Percentiles rank a stretch among this genome's conserved stretches.
Evolutionary conservation across 805 yeast species (phyloP).

Genomic region (Trichomonascus vanleenenianus): DNA sequence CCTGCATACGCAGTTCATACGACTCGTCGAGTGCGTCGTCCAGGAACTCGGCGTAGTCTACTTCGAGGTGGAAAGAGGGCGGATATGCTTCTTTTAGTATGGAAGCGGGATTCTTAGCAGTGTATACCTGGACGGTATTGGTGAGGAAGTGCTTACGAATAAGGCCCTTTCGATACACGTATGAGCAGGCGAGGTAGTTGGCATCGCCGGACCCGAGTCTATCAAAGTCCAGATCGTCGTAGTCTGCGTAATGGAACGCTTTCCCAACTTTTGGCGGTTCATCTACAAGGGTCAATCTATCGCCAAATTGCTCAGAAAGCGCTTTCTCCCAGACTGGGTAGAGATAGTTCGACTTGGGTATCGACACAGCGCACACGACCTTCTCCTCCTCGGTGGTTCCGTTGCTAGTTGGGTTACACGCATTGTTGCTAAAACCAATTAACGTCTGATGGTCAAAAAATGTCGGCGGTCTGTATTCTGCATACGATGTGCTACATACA

Average conservation of each 20-base stretch:
- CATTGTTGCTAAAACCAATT: neutral
- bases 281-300: neutral
- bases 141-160: slow-evolving; percentile 86
- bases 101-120: slow-evolving; percentile 67
- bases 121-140: slow-evolving; percentile 70
- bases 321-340: slow-evolving; percentile 16
- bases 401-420: too few relatives aligned
- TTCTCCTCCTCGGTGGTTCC: too few relatives aligned
- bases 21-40: slow-evolving; percentile 92
- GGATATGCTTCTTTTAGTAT: slow-evolving; percentile 57
- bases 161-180: slow-evolving; percentile 80
- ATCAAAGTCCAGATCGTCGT: slow-evolving; percentile 82
- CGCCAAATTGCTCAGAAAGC: slow-evolving; percentile 4
- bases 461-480: too few relatives aligned
- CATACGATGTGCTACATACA: neutral
- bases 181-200: slow-evolving; percentile 64
- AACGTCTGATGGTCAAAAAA: too few relatives aligned
- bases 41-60: slow-evolving; percentile 91
- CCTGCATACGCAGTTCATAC: slow-evolving; percentile 76
- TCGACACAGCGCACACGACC: neutral
- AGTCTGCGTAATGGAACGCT: slow-evolving; percentile 77
- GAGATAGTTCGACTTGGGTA: slow-evolving; percentile 13
- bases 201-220: slow-evolving; percentile 35
- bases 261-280: slow-evolving; percentile 20
- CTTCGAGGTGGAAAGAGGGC: slow-evolving; percentile 68